Base-by-base conservation (phyloP, 1,139 yeast genomes). In the Pichia cactophila region DNA sequence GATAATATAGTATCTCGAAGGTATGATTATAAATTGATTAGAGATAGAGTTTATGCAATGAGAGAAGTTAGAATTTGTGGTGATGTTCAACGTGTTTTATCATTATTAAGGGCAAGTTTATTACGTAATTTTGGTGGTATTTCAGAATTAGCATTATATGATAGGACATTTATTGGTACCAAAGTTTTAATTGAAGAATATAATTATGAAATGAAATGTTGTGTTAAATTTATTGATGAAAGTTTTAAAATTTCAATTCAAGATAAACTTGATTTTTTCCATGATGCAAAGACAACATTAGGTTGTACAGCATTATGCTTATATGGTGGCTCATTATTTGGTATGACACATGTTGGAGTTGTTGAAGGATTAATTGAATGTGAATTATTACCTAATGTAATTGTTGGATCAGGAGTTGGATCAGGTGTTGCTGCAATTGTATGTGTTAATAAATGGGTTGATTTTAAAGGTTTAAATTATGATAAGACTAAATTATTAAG, bases 351-450 rank as follows among this genome's bases (percentile, higher is more conserved):
- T 64, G 66, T 92, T 45, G 98, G 98, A 1, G 96, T 90, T 1
- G 86, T 90, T 8, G 85, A 85, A 56, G 92, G 94, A 0, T 69
- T 92, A 23, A 78, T 83, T 55, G 75, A 77, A 56, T 81, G 84
- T 54, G 83, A 88, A 0, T 68, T 90, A 38, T 70, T 90, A 46
- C 98, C 98, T 0, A 69, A 85, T 45, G 86, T 92, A 4, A 79
- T 92, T 38, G 86, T 94, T n/a, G 97, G 97, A 0, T 85, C 92
- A 53, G 94, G 96, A 0, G 88, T 88, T 50, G 97, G 97, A 2
- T 95, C 97, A 0, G 84, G 92, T 1, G 92, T 89, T 26, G 97
- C 96, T 0, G 81, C 95, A 0, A 69, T 88, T 44, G 87, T 86
- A 1, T 87, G 97, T 60, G 4, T 6, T 4, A 3, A 23, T 10